These are phyloP conservation scores for Ailanthus altissimus DNA, from an alignment of 345 rosid genomes.

Conservation along the genomic window DNA sequence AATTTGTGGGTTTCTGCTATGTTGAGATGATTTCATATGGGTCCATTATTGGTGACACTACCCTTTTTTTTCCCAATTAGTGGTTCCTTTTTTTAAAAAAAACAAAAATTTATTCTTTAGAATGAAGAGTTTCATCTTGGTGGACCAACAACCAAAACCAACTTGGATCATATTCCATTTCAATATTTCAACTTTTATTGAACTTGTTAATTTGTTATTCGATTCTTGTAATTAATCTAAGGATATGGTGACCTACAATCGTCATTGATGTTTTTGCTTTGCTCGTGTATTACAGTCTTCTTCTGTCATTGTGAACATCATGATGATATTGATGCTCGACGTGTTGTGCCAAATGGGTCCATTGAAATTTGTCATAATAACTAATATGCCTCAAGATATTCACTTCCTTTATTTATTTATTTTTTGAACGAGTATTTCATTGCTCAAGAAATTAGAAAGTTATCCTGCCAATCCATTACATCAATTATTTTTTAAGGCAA, in stretches of 20 bases:
- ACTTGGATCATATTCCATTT: background rate
- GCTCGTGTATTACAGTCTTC: background rate
- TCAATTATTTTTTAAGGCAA: no score
- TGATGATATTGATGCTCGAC: no score
- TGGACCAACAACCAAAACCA: constrained; percentile 39
- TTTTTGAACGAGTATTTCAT: no score
- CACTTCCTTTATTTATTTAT: no score
- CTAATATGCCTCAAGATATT: no score
- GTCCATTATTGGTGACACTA: constrained; percentile 24
- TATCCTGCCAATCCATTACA: no score
- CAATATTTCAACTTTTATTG: background rate
- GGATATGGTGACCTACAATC: background rate
- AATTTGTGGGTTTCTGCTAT: background rate
- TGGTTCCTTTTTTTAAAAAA: no score
- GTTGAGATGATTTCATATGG: constrained; percentile 25
- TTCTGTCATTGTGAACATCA: background rate
- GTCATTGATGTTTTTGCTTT: constrained; percentile 13
- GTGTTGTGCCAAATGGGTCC: no score
- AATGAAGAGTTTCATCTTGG: constrained; percentile 21
- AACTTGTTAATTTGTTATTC: background rate
- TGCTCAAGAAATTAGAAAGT: no score
- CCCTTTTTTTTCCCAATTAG: constrained; percentile 3
- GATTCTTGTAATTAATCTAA: constrained; percentile 17
- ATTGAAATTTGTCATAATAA: background rate
- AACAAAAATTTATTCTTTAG: no score